Conservation (phyloP, 805 yeast genomes). For the Candida tibetensis region DNA sequence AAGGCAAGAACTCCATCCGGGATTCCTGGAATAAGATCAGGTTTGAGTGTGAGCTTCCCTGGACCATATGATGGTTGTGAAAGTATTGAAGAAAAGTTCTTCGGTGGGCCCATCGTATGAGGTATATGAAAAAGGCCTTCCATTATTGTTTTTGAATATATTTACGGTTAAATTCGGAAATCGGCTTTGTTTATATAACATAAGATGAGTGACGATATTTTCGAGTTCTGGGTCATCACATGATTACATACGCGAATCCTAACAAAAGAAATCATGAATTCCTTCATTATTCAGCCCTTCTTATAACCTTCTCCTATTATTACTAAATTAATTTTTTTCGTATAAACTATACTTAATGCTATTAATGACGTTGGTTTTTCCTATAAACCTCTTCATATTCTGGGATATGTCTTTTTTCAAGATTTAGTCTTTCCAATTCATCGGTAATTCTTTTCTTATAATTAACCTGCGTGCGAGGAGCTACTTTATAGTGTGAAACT, state of each 20-base stretch:
- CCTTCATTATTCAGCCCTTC: too few relatives aligned
- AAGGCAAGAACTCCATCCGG: slow-evolving; percentile 75
- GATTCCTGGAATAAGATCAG: slow-evolving; percentile 53
- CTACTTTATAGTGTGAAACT: slow-evolving; percentile 3
- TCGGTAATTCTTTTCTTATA: slow-evolving; percentile 38
- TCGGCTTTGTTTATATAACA: too few relatives aligned
- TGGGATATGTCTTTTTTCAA: slow-evolving; percentile 38
- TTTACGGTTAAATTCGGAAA: too few relatives aligned
- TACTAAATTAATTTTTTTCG: background rate
- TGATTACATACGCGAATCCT: too few relatives aligned
- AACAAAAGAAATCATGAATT: too few relatives aligned
- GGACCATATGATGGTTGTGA: slow-evolving; percentile 14
- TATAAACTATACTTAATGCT: background rate
- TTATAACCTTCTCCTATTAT: too few relatives aligned
- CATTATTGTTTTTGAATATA: too few relatives aligned
- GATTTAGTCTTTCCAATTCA: slow-evolving; percentile 36
- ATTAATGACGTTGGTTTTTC: slow-evolving; percentile 19
- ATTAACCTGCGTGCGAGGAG: background rate
- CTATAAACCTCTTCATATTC: slow-evolving; percentile 41
- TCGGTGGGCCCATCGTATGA: slow-evolving; percentile 13
- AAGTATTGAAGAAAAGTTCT: slow-evolving; percentile 17
- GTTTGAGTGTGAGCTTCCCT: slow-evolving; percentile 23
- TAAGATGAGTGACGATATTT: too few relatives aligned
- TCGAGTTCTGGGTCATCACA: too few relatives aligned
- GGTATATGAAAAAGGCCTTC: slow-evolving; percentile 2